phyloP scores from a whole-genome alignment of 169 alveolate genomes.

The Plasmodium vivax region DNA sequence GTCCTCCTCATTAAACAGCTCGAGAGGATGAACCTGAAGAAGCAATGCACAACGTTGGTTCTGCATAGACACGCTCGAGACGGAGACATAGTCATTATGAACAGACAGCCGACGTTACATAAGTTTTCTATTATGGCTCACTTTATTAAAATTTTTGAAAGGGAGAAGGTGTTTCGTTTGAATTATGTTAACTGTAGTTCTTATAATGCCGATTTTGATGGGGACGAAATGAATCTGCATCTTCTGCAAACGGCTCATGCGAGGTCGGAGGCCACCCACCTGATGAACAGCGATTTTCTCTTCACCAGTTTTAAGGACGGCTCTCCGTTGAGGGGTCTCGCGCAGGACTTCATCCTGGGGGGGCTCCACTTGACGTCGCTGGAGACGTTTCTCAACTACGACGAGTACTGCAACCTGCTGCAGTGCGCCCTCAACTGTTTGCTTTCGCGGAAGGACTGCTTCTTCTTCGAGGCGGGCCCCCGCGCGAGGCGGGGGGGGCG shows the following conservation, averaged over 20 bases:
- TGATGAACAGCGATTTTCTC: conserved; percentile 96
- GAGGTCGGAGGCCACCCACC: conserved; percentile 96
- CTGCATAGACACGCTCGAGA: conserved; percentile 96
- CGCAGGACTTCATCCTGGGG: conserved; percentile 96
- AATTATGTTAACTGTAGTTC: conserved; percentile 99
- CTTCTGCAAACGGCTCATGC: conserved; percentile 95
- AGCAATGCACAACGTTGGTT: conserved; percentile 80
- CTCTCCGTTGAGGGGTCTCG: conserved; percentile 97
- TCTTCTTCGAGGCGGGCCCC: neutral
- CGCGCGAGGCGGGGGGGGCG: neutral
- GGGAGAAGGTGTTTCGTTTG: conserved; percentile 96
- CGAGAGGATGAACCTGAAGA: conserved; percentile 42
- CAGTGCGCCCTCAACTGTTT: conserved; percentile 74
- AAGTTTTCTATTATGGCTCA: conserved; percentile 98
- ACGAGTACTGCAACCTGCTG: conserved; percentile 90
- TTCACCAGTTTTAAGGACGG: conserved; percentile 98
- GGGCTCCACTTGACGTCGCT: conserved; percentile 95
- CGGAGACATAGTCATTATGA: conserved; percentile 97
- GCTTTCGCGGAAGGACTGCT: conserved; percentile 35
- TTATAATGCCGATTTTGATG: conserved; percentile 99
- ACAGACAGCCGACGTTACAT: conserved; percentile 98
- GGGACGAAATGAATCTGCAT: conserved; percentile 99
- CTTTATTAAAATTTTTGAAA: conserved; percentile 88
- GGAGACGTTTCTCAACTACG: conserved; percentile 93
- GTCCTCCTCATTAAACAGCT: conserved; percentile 84